A percentile compares a stretch with the other conserved stretches of the same genome.
These are phyloP conservation scores for Pichia ethanolica DNA, from an alignment of 805 yeast species.

Conservation along the genomic window DNA sequence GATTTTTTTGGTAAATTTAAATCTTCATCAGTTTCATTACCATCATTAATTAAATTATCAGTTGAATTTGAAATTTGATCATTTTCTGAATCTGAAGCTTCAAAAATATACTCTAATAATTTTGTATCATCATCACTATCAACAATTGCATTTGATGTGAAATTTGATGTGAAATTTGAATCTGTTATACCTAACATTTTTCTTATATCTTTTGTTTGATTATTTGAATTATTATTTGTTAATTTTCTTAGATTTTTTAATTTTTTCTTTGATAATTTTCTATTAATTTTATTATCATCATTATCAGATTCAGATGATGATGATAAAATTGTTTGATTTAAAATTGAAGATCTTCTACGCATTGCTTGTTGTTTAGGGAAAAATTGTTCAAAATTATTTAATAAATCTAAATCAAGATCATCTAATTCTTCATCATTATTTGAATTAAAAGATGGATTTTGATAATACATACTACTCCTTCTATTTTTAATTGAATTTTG, in stretches of 20 bases:
- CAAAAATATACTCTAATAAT: slow-evolving; percentile 68
- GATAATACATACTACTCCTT: slow-evolving; percentile 14
- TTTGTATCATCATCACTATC: slow-evolving; percentile 45
- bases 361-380: slow-evolving; percentile 14
- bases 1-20: slow-evolving; percentile 69
- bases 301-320: neutral
- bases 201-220: slow-evolving; percentile 23
- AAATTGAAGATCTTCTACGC: slow-evolving; percentile 41
- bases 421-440: slow-evolving; percentile 27
- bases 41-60: slow-evolving; percentile 38
- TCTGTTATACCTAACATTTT: slow-evolving; percentile 13
- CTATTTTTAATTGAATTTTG: slow-evolving; percentile 3
- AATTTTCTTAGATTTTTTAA: slow-evolving; percentile 3
- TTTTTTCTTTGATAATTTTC: slow-evolving; percentile 1
- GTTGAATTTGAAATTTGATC: slow-evolving; percentile 14
- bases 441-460: slow-evolving; percentile 23
- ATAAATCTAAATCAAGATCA: slow-evolving; percentile 22
- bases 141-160: slow-evolving; percentile 9
- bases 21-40: slow-evolving; percentile 94
- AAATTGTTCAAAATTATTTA: slow-evolving; percentile 14
- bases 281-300: neutral
- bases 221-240: neutral
- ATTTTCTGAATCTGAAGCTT: slow-evolving; percentile 17
- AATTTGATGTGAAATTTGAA: slow-evolving; percentile 11
- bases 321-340: slow-evolving; percentile 22